phyloP scores from a whole-genome alignment of 75 land plant species.

The Pinus albicaulis region DNA sequence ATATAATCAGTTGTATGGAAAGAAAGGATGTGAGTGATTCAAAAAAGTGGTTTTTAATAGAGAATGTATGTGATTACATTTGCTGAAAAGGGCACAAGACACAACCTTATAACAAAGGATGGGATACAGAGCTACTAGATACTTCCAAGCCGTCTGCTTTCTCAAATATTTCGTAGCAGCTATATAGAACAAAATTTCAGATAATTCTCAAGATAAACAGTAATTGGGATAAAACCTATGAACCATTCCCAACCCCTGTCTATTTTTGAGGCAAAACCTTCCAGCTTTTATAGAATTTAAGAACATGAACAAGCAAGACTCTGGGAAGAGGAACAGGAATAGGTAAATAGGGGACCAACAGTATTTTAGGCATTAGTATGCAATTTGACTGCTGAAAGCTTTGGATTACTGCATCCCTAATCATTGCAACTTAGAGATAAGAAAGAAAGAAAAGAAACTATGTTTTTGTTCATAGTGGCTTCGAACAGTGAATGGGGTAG shows the following conservation, averaged over 20 bases:
- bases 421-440: not conserved
- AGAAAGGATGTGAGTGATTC: not conserved
- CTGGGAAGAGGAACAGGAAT: not conserved
- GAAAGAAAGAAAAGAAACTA: not conserved
- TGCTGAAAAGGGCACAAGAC: not conserved
- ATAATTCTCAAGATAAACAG: not conserved
- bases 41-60: no score
- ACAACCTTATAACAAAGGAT: not conserved
- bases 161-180: not conserved
- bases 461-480: not conserved
- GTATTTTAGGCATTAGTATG: not conserved
- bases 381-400: not conserved
- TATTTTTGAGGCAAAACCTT: not conserved
- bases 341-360: not conserved
- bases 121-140: not conserved
- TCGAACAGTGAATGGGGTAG: no score
- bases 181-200: not conserved
- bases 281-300: not conserved
- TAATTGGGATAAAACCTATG: not conserved
- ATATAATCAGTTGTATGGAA: not conserved
- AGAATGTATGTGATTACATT: no score
- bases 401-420: not conserved
- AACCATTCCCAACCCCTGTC: not conserved
- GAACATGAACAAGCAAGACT: not conserved
- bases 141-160: not conserved